Evolutionary conservation across 2,329 filamentous ascomycete genomes (phyloP).

Genomic region (Epicoccum sorghinum): DNA sequence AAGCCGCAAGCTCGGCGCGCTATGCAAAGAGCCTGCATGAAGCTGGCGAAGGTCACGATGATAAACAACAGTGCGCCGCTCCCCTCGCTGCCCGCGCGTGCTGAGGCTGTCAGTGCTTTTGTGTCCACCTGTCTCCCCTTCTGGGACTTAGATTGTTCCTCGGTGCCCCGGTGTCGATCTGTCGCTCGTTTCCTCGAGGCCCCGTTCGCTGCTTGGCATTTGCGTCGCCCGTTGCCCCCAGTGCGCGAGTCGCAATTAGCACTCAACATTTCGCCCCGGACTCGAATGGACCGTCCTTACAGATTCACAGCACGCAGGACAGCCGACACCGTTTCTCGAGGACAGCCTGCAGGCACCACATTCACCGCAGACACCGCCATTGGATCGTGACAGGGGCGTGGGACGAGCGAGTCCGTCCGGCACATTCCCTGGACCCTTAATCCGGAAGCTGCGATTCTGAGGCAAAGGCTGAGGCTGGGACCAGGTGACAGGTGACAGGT

Average conservation of each 20-base stretch:
- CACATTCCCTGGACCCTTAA: conserved; percentile 11
- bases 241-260: conserved; percentile 17
- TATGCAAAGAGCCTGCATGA: conserved; percentile 16
- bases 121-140: conserved; percentile 5
- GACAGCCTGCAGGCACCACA: background rate
- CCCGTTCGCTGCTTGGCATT: conserved; percentile 17
- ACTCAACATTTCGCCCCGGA: conserved; percentile 14
- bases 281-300: conserved; percentile 7
- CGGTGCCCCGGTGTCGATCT: conserved; percentile 13
- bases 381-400: background rate
- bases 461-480: conserved; percentile 3
- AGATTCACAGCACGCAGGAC: background rate
- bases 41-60: conserved; percentile 9
- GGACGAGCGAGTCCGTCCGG: conserved; percentile 1
- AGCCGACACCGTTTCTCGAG: background rate
- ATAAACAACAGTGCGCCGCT: conserved; percentile 3
- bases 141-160: conserved; percentile 10
- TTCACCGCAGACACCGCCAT: background rate
- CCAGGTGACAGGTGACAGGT: background rate
- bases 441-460: conserved; percentile 1
- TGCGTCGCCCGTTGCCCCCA: conserved; percentile 14
- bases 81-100: conserved; percentile 4
- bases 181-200: conserved; percentile 17
- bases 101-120: conserved; percentile 8
- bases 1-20: conserved; percentile 10